Percentiles rank a stretch among this genome's conserved stretches.
phyloP scores from a whole-genome alignment of 108 stramenopile genomes.

The Stephanodiscus triporus region DNA sequence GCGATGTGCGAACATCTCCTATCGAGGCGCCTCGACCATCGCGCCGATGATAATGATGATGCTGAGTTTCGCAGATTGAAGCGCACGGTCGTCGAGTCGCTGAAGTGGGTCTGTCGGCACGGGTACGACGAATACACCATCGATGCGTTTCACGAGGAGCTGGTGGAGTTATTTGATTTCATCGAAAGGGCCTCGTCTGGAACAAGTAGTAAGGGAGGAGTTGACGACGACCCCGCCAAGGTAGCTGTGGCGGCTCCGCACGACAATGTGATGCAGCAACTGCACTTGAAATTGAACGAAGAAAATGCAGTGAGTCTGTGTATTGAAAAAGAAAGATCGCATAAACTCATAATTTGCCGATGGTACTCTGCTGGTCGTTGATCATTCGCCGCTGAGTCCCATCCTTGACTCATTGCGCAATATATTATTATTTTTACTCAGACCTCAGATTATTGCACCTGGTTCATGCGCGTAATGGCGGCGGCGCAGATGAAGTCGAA shows the following conservation, averaged over 20 bases:
- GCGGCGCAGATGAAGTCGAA: constrained; percentile 75
- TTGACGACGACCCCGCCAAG: not conserved
- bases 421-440: constrained; percentile 4
- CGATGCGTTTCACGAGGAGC: constrained; percentile 75
- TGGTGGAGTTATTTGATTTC: constrained; percentile 66
- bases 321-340: not conserved
- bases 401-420: not conserved
- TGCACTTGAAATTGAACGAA: constrained; percentile 22
- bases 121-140: constrained; percentile 78
- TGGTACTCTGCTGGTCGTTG: not conserved
- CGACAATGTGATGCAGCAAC: constrained; percentile 15
- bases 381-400: not conserved
- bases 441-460: constrained; percentile 81
- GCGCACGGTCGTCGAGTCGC: constrained; percentile 13
- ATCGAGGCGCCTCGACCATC: not conserved
- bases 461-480: constrained; percentile 82
- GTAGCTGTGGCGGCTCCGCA: not conserved
- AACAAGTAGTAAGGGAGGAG: not conserved
- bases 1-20: constrained; percentile 73
- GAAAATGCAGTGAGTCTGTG: constrained; percentile 8
- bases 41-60: not conserved
- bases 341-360: not conserved
- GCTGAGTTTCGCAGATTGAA: constrained; percentile 37
- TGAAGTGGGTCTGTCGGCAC: constrained; percentile 50
- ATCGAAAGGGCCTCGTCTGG: constrained; percentile 32